Conservation (phyloP, 176 grass and related monocot genomes). For the Phoenix roebelenii region DNA sequence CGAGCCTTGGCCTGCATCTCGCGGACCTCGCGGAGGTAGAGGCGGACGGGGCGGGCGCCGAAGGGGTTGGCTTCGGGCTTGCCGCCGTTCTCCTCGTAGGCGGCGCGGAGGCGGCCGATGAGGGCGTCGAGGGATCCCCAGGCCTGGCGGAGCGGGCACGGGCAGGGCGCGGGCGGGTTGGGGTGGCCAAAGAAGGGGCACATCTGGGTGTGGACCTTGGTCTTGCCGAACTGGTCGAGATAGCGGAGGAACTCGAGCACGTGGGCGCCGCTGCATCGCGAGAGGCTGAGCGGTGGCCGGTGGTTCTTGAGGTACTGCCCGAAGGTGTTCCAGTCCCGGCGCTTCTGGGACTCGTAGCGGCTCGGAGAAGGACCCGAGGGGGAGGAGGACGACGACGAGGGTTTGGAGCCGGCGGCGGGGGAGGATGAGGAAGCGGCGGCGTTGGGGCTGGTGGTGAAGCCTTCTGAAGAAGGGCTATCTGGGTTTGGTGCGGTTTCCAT, state of each 20-base stretch:
- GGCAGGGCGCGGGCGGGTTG: conserved; percentile 5
- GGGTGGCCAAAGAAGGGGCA: conserved; percentile 22
- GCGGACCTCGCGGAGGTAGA: conserved; percentile 16
- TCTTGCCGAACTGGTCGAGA: conserved; percentile 16
- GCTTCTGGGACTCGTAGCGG: too few species aligned
- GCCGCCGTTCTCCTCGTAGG: conserved; percentile 17
- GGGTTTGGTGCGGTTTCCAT: too few species aligned
- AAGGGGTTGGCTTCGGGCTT: conserved; percentile 11
- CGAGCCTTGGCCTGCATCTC: conserved; percentile 13
- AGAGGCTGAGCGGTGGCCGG: too few species aligned
- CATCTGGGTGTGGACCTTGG: conserved; percentile 10
- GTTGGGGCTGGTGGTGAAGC: too few species aligned
- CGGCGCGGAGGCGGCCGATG: conserved; percentile 17
- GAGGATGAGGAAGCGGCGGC: too few species aligned
- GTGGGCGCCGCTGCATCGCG: conserved; percentile 11
- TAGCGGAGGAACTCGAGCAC: conserved; percentile 18
- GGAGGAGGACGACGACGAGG: too few species aligned
- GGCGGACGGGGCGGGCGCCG: conserved; percentile 13
- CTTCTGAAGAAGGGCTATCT: too few species aligned
- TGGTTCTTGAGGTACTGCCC: too few species aligned
- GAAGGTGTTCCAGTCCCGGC: too few species aligned
- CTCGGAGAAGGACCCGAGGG: too few species aligned
- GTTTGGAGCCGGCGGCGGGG: too few species aligned
- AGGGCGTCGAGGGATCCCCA: conserved; percentile 18
- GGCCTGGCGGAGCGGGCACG: conserved; percentile 14